Evolutionary conservation across 192 early-diverging fungal genomes (phyloP).

Genomic region (Podila epigama): DNA sequence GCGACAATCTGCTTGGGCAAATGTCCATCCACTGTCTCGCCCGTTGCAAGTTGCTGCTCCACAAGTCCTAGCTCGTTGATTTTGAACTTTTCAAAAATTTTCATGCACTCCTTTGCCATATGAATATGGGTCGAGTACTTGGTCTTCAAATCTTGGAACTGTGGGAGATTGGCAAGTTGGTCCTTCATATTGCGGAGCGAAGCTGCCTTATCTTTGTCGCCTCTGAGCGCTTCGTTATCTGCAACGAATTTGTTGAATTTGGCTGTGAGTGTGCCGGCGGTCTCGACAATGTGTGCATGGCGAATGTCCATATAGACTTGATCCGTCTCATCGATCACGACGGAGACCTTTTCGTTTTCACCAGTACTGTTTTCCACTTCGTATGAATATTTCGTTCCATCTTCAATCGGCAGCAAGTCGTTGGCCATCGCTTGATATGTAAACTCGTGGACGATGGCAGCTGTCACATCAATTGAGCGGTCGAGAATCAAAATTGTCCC

Average conservation of each 20-base stretch:
- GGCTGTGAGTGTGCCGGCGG: conserved; percentile 71
- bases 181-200: conserved; percentile 87
- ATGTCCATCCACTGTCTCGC: conserved; percentile 77
- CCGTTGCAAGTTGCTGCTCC: conserved; percentile 83
- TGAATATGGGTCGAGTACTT: conserved; percentile 88
- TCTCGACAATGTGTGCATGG: conserved; percentile 85
- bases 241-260: conserved; percentile 81
- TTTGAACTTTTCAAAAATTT: conserved; percentile 72
- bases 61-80: conserved; percentile 73
- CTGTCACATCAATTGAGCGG: conserved; percentile 87
- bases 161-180: conserved; percentile 80
- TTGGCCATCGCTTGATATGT: conserved; percentile 99
- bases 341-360: conserved; percentile 51
- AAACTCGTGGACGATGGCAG: conserved; percentile 97
- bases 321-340: conserved; percentile 79
- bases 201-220: conserved; percentile 62
- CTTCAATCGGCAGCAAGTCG: conserved; percentile 80
- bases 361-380: conserved; percentile 56
- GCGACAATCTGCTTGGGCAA: conserved; percentile 71
- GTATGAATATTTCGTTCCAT: conserved; percentile 72
- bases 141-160: conserved; percentile 84
- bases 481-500: conserved; percentile 91
- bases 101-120: conserved; percentile 85
- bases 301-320: conserved; percentile 78
- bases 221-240: conserved; percentile 74